Base-by-base conservation (phyloP, 2,329 filamentous ascomycete species). In the Aspergillus caelatus region DNA sequence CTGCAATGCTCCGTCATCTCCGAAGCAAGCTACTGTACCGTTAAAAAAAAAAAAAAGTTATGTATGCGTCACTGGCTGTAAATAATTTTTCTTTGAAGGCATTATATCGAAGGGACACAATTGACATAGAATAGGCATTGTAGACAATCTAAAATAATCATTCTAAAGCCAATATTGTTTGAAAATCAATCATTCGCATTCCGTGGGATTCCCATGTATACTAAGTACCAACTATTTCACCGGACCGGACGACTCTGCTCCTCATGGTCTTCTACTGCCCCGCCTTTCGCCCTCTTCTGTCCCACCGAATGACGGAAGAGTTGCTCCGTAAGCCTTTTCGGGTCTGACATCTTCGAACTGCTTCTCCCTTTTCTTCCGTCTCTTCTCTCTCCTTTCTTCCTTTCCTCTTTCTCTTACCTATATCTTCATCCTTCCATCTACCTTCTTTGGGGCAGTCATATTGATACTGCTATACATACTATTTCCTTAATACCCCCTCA, bases 161-260 rank as follows among this genome's bases (percentile, higher is more conserved):
- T 4, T 19, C 19, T 7, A 19, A 41, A 41, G 19, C 39, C n/a
- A 46, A 14, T 46, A 46, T 23, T 46, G 21, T 46, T 1, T 5
- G 23, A 23, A 46, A 21, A 46, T 48, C 23, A 48, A 26, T 48
- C 23, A 19, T 19, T 32, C 2, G 48, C 26, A 30, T n/a, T 45
- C 54, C 52, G 60, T 57, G 60, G 54, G 60, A 61, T 58, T 59
- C 46, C 57, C 23, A n/a, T 39, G 32, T 52, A 32, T 52, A 52
- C 28, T 52, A 32, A 52, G 48, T 52, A 52, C 48, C 48, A 52
- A 52, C 48, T 52, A 48, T 48, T 68, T 67, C 62, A 65, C 62
- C 63, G 62, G 61, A 68, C 73, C 75, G 75, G 75, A 76, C 71
- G 70, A 76, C 74, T 75, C 72, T 77, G 71, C 75, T 77, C 75